Evolutionary conservation across 768 basidiomycete genomes (phyloP), one percentile per base, ranked within the genome.

Genomic region (Boletus bicolor): DNA sequence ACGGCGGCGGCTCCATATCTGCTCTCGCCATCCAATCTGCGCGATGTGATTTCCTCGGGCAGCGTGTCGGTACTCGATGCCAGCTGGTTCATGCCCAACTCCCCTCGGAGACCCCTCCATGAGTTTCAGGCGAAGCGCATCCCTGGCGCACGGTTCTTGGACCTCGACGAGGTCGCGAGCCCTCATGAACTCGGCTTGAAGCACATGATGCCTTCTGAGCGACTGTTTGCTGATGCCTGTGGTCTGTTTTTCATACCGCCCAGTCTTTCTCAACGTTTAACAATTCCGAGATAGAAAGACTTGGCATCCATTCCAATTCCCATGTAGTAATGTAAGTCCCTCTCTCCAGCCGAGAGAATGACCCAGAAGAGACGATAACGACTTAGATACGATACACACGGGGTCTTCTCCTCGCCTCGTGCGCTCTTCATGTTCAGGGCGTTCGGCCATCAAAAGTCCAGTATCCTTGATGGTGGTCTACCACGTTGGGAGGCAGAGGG

Each of bases 51-150:
- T 10, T 65, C 76, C 30, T 65, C 73, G 3, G 67, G 74, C 9
- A 56, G 34, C 50, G 60, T 56, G 55, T 72, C 45, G 70, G 70
- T 87, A 60, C 76, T 87, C 35, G 96, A 98, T 66, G 84, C 86
- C 24, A 86, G 84, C 48, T 98, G 95, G 96, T 87, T 91, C 70
- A 97, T 98, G 96, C 96, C 95, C 49, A 89, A 86, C 70, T 81
- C 87, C 35, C 77, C 85, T 2, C 82, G 94, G 53, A 83, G 83
- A 49, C 79, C 89, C 2, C 70, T 71, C n/a, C 71, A 81, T 32
- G 94, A 96, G 71, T 95, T 85, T 60, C 67, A 77, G 21, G 68
- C 74, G 28, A 85, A 82, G 58, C 80, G 86, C 35, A 81, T 97
- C 35, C 89, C 88, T 5, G 77, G 80, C 11, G 84, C 93, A 1